A percentile compares a stretch with the other conserved stretches of the same genome.
phyloP scores from a whole-genome alignment of 192 early-diverging fungal genomes.

The Podila epigama region DNA sequence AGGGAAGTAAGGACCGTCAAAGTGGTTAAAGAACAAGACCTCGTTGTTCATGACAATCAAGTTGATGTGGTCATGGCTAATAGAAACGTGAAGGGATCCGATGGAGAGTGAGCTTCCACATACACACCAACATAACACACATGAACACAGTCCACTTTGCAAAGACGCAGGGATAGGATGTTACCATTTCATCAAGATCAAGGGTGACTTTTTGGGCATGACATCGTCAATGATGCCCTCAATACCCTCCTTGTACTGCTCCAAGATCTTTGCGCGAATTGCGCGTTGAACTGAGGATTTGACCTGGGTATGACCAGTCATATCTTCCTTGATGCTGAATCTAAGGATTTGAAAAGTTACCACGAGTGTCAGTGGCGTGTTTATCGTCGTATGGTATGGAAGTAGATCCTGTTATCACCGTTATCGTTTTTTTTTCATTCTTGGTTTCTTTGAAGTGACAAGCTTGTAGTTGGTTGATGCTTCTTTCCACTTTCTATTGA shows the following conservation, averaged over 20 bases:
- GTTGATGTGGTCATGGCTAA: conserved; percentile 87
- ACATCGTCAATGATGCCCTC: conserved; percentile 90
- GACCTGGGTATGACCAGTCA: conserved; percentile 85
- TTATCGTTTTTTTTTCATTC: too few relatives aligned
- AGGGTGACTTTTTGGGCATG: conserved; percentile 93
- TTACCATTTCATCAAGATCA: conserved; percentile 89
- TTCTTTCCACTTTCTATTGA: neutral
- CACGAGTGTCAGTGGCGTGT: neutral
- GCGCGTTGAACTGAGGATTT: conserved; percentile 92
- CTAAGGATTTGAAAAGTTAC: conserved; percentile 39
- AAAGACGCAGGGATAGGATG: too few relatives aligned
- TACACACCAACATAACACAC: too few relatives aligned
- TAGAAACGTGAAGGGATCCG: too few relatives aligned
- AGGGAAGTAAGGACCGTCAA: conserved; percentile 91
- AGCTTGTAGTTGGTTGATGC: neutral
- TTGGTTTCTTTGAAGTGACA: neutral
- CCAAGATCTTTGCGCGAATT: conserved; percentile 84
- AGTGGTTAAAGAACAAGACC: conserved; percentile 94
- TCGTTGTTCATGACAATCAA: conserved; percentile 85
- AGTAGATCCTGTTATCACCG: too few relatives aligned
- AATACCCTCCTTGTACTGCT: conserved; percentile 85
- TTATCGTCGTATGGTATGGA: neutral
- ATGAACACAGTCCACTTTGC: too few relatives aligned
- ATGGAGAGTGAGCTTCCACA: too few relatives aligned
- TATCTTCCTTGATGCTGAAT: conserved; percentile 79